Evolutionary conservation across 331 rosid genomes (phyloP), one percentile per base, ranked within the genome.

Genomic region (Rosa hybrid): DNA sequence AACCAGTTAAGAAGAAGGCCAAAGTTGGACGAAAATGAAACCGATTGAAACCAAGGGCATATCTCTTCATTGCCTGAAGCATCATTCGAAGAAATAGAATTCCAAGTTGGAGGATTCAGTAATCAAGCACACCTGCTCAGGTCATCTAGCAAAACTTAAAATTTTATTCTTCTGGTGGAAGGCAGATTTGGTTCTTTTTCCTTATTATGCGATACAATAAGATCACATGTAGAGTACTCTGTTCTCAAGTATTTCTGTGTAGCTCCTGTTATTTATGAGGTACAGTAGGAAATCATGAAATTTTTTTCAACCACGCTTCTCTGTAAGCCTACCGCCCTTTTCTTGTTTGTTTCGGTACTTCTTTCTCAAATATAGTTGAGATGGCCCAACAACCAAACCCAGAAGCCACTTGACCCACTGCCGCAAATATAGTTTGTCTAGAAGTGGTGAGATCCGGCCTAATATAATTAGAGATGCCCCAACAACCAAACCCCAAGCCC

Each of bases 1-100:
- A 72, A 74, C 75, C 87, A 5, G 77, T 27, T 45, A 85, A 81
- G 50, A 78, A 64, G 68, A 85, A 77, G 72, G 76, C 82, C 59
- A 78, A 70, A 78, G 86, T 20, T 53, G 72, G 49, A 54, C 34
- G 27, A 46, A 53, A 78, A 44, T 60, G 65, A 78, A 68, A 73
- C 21, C 30, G 12, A 23, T 7, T 1, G 65, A 11, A 56, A 59
- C 65, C 20, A 17, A 44, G 8, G 8, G 77, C 3, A 16, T 25
- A 62, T 8, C 2, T 7, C 20, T 38, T 42, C 41, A 10, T 45
- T 13, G 21, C 34, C 80, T 17, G 2, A 23, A 62, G 34, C 68
- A 30, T 64, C 79, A 21, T 17, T 14, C 50, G 18, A 74, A 34
- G 59, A 65, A 60, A 62, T 44, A 7, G 30, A 27, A 56, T 20